Conservation (phyloP, 2,329 filamentous ascomycete species). For the Raffaelea albimanens region DNA sequence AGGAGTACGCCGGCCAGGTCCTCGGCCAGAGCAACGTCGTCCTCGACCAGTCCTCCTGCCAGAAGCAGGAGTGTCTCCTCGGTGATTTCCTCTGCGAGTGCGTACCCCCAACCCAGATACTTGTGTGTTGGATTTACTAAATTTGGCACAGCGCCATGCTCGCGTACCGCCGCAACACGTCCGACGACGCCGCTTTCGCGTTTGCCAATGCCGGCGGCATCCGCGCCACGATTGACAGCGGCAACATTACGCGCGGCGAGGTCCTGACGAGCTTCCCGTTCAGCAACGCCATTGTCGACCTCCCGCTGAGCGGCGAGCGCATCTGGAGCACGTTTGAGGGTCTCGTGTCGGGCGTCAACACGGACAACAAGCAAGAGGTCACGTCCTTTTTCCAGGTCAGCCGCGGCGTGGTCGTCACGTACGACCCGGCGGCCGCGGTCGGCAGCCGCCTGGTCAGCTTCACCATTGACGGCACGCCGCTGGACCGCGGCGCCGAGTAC, state of each 20-base stretch:
- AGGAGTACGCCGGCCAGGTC: constrained; percentile 47
- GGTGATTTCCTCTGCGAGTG: constrained; percentile 45
- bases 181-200: constrained; percentile 40
- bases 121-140: background rate
- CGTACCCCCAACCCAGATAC: too few species aligned
- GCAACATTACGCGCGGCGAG: constrained; percentile 52
- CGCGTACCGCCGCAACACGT: constrained; percentile 44
- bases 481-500: constrained; percentile 39
- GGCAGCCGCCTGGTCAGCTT: constrained; percentile 44
- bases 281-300: constrained; percentile 53
- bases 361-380: constrained; percentile 31
- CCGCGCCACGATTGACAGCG: constrained; percentile 51
- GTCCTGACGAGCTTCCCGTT: constrained; percentile 58
- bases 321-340: constrained; percentile 52
- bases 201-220: constrained; percentile 57
- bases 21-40: constrained; percentile 44
- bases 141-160: constrained; percentile 42
- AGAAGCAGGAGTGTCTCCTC: constrained; percentile 46
- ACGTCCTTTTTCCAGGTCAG: constrained; percentile 48
- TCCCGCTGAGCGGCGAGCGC: constrained; percentile 40
- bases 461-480: constrained; percentile 34
- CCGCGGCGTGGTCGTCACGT: constrained; percentile 44
- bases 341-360: constrained; percentile 43
- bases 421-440: constrained; percentile 40
- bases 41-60: constrained; percentile 51